These are phyloP conservation scores for Pythium grandisporangium DNA, from an alignment of 352 stramenopile species.

Conservation along the genomic window DNA sequence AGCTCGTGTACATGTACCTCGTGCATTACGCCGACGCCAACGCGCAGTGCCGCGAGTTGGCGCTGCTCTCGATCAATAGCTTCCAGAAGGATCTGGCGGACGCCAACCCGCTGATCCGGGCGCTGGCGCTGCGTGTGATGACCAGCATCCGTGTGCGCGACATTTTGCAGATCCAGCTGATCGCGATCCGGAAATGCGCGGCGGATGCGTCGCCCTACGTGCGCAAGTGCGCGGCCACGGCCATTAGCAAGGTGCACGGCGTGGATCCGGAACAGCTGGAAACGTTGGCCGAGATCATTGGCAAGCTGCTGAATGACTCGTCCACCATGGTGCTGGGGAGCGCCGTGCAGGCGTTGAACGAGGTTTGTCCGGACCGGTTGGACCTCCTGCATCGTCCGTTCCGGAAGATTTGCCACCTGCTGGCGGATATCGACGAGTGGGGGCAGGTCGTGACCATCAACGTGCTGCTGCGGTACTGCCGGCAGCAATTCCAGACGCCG, in stretches of 20 bases:
- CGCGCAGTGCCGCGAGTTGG: constrained; percentile 92
- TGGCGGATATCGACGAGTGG: constrained; percentile 99
- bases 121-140: constrained; percentile 93
- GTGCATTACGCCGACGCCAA: constrained; percentile 97
- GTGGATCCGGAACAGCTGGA: constrained; percentile 88
- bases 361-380: constrained; percentile 93
- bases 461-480: constrained; percentile 93
- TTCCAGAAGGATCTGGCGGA: constrained; percentile 98
- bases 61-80: constrained; percentile 96
- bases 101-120: constrained; percentile 91
- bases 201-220: constrained; percentile 95
- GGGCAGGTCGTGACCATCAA: constrained; percentile 94
- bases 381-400: constrained; percentile 94
- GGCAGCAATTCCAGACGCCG: constrained; percentile 92
- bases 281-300: constrained; percentile 90
- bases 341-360: constrained; percentile 91
- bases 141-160: constrained; percentile 97
- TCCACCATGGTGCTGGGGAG: constrained; percentile 97
- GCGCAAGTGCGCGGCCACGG: constrained; percentile 95
- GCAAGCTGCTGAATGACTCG: constrained; percentile 89
- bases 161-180: constrained; percentile 98
- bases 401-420: constrained; percentile 95
- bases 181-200: constrained; percentile 91
- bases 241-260: constrained; percentile 91
- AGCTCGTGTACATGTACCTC: constrained; percentile 99